These are phyloP conservation scores for Pestalotiopsis sp. DNA, from an alignment of 2,329 filamentous ascomycete genomes.

Conservation along the genomic window DNA sequence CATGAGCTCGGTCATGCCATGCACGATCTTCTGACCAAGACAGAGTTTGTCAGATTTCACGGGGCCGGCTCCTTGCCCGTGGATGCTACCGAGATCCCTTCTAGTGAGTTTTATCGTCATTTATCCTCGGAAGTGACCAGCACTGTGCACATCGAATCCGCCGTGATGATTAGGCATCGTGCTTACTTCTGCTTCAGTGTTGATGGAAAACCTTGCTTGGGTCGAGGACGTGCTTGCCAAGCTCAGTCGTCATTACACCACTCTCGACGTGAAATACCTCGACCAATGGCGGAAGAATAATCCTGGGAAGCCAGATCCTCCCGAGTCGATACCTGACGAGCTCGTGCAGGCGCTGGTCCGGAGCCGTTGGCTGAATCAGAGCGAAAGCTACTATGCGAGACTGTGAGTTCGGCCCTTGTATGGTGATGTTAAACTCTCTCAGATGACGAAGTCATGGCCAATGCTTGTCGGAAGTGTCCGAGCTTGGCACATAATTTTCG, in stretches of 20 bases:
- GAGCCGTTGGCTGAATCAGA: not conserved
- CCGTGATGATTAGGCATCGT: not conserved
- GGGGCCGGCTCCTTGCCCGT: not conserved
- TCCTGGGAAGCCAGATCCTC: not conserved
- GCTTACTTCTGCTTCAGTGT: not conserved
- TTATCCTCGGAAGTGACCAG: not conserved
- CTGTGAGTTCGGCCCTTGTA: not conserved
- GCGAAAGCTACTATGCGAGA: not conserved
- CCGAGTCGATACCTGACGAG: not conserved
- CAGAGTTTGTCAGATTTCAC: not conserved
- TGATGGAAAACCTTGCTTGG: not conserved
- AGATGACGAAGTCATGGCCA: not conserved
- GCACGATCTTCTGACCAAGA: constrained; percentile 13
- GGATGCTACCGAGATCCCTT: not conserved
- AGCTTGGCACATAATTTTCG: too few relatives aligned
- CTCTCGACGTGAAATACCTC: not conserved
- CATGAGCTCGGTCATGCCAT: constrained; percentile 33
- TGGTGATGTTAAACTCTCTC: not conserved
- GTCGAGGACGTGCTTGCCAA: not conserved
- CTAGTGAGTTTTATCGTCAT: not conserved
- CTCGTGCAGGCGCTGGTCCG: not conserved
- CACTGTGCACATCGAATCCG: not conserved
- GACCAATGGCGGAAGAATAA: not conserved
- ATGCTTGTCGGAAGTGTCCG: not conserved
- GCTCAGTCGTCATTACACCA: not conserved